A percentile compares a stretch with the other conserved stretches of the same genome.
Conservation (phyloP, 177 flowering plant species). For the Vitis hybrid region DNA sequence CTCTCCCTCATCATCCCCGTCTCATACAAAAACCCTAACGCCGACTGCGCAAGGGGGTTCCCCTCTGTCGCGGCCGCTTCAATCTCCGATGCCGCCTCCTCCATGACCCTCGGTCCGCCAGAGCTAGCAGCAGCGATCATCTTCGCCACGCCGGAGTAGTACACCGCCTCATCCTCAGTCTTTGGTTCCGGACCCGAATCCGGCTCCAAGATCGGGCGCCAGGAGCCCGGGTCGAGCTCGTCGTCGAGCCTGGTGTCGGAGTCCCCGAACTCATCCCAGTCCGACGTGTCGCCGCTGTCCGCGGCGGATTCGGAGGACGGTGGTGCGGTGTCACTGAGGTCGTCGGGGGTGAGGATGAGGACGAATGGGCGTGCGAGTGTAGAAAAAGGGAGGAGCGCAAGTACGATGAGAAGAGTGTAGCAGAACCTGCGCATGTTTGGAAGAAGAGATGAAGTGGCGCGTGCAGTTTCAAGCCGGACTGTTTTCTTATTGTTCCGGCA, state of each 20-base stretch:
- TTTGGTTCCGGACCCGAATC: conserved; percentile 15
- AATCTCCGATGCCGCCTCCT: conserved; percentile 67
- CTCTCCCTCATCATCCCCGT: conserved; percentile 63
- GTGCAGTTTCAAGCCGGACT: neutral
- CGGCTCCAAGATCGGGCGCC: conserved; percentile 89
- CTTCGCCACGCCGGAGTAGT: conserved; percentile 53
- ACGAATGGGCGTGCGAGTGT: conserved; percentile 61
- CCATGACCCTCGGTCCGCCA: conserved; percentile 57
- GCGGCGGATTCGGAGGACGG: conserved; percentile 20
- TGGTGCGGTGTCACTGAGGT: conserved; percentile 44
- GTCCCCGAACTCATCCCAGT: conserved; percentile 88
- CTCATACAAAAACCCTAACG: conserved; percentile 71
- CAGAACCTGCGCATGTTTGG: neutral
- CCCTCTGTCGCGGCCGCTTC: conserved; percentile 53
- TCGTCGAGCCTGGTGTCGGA: conserved; percentile 56
- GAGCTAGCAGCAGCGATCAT: conserved; percentile 48
- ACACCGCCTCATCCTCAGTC: conserved; percentile 27
- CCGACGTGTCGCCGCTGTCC: conserved; percentile 34
- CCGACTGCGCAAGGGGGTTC: conserved; percentile 73
- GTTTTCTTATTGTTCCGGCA: too few relatives aligned
- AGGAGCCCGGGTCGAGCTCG: conserved; percentile 91
- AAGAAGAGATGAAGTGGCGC: neutral
- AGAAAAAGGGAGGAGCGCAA: conserved; percentile 39
- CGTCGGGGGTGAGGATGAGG: conserved; percentile 74
- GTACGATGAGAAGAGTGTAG: conserved; percentile 27